These are phyloP conservation scores for Salinomyces thailandicus DNA, from an alignment of 2,329 filamentous ascomycete genomes.

Conservation along the genomic window DNA sequence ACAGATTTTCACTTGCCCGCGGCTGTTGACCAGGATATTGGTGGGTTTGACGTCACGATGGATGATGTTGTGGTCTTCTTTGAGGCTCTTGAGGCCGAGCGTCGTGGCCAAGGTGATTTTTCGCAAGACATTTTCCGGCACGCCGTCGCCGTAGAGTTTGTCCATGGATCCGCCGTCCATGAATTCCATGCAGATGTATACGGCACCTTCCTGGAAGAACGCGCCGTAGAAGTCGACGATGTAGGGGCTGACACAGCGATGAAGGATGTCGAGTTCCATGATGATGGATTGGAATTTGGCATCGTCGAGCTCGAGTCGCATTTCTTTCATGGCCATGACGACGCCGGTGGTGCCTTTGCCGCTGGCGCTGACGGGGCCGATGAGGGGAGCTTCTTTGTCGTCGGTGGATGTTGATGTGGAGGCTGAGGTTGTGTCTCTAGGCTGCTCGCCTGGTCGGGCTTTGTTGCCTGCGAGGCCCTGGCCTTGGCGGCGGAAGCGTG, in stretches of 20 bases:
- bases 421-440: constrained; percentile 13
- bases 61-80: constrained; percentile 98
- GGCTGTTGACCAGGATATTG: constrained; percentile 88
- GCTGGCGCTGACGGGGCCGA: neutral
- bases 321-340: constrained; percentile 99
- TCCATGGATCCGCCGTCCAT: constrained; percentile 99
- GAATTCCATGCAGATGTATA: constrained; percentile 98
- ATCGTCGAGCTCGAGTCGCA: constrained; percentile 88
- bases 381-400: constrained; percentile 14
- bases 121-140: constrained; percentile 75
- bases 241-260: constrained; percentile 87
- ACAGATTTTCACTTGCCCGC: constrained; percentile 92
- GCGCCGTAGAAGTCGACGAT: constrained; percentile 99
- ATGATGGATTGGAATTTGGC: constrained; percentile 94
- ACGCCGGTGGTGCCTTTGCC: constrained; percentile 52
- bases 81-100: constrained; percentile 82
- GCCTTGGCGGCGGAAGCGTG: constrained; percentile 50
- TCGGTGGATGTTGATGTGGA: constrained; percentile 14
- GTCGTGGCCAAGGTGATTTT: constrained; percentile 88
- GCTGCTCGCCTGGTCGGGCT: constrained; percentile 22
- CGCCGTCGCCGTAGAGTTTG: constrained; percentile 82
- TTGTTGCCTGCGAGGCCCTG: constrained; percentile 52
- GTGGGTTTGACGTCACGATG: constrained; percentile 97
- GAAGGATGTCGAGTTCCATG: constrained; percentile 92
- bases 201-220: constrained; percentile 96